Percentiles rank a stretch among this genome's conserved stretches.
Evolutionary conservation across 2,329 filamentous ascomycete species (phyloP).

Genomic region (Aspergillus luchuensis): DNA sequence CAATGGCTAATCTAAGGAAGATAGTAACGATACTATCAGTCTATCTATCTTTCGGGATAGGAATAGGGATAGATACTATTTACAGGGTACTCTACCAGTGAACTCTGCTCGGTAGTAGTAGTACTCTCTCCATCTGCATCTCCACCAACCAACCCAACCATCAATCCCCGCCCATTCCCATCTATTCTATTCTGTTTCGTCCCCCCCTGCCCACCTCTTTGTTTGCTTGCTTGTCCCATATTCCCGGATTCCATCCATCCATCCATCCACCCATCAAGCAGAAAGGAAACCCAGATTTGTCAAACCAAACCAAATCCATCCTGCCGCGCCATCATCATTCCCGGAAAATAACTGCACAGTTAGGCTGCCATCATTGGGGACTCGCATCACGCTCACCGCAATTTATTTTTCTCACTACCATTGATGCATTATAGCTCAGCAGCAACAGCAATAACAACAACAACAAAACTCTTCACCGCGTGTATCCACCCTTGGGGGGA

Average conservation of each 20-base stretch:
- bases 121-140: background rate
- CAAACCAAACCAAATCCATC: background rate
- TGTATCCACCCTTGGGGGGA: too few species aligned
- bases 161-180: background rate
- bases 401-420: background rate
- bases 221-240: background rate
- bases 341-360: background rate
- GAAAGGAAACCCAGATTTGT: background rate
- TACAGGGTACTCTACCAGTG: background rate
- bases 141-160: background rate
- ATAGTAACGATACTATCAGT: background rate
- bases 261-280: background rate
- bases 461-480: background rate
- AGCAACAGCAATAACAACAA: too few species aligned
- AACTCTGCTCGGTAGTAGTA: background rate
- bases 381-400: background rate
- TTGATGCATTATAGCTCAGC: background rate
- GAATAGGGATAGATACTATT: background rate
- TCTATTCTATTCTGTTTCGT: background rate
- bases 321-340: background rate
- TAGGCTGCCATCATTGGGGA: background rate
- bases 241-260: background rate
- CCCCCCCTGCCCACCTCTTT: background rate
- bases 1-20: background rate
- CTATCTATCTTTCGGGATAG: background rate